These are phyloP conservation scores for Ajuga reptans DNA, from an alignment of 305 asterid species.

Conservation along the genomic window DNA sequence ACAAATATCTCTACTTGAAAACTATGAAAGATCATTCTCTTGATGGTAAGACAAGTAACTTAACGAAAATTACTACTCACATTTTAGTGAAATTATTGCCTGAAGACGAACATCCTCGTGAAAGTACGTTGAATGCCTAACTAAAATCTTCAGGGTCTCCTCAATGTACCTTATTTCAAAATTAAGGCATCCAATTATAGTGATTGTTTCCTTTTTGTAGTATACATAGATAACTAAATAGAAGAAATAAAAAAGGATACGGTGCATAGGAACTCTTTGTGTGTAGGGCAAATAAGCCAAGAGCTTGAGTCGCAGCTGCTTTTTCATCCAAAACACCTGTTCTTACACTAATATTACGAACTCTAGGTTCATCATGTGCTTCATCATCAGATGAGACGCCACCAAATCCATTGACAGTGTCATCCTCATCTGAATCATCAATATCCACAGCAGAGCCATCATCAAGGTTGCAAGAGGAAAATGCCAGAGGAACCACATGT, in stretches of 20 bases:
- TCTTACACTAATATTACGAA: slow-evolving; percentile 90
- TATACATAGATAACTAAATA: neutral
- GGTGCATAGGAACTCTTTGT: slow-evolving; percentile 75
- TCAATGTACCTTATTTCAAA: slow-evolving; percentile 62
- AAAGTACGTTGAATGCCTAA: slow-evolving; percentile 77
- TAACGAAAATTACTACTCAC: slow-evolving; percentile 42
- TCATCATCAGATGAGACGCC: slow-evolving; percentile 99
- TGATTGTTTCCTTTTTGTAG: neutral
- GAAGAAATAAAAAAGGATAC: slow-evolving; percentile 53
- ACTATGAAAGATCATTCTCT: no score
- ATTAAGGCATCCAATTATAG: slow-evolving; percentile 41
- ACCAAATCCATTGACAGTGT: slow-evolving; percentile 70
- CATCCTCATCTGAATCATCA: slow-evolving; percentile 70
- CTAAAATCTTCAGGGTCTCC: slow-evolving; percentile 77
- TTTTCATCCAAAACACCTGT: slow-evolving; percentile 99
- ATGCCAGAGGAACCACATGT: slow-evolving; percentile 79
- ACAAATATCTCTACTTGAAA: no score
- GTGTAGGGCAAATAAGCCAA: slow-evolving; percentile 89
- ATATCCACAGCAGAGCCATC: slow-evolving; percentile 97
- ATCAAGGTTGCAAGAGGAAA: slow-evolving; percentile 94
- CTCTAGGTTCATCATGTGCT: slow-evolving; percentile 92
- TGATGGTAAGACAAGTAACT: no score
- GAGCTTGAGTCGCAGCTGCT: slow-evolving; percentile 99
- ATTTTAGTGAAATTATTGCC: slow-evolving; percentile 76
- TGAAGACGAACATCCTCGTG: slow-evolving; percentile 97